Base-by-base conservation (phyloP, 148 eudicot species). In the Vaccinium vitisidaea region DNA sequence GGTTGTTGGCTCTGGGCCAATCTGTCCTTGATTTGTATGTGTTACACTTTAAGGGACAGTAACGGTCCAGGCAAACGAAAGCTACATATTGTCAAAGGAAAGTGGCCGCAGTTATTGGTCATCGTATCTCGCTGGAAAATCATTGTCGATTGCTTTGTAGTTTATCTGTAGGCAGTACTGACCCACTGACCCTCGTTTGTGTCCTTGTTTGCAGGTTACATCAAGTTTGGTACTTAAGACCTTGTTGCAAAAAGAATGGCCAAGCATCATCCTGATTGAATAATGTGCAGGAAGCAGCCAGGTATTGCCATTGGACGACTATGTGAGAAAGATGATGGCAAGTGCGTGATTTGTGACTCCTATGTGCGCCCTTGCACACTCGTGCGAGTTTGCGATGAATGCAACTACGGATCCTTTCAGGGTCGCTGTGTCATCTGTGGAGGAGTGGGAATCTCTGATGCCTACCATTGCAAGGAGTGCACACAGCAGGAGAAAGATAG, bases 401-500 rank as follows among this genome's bases (percentile, higher is more conserved):
- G 93, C 92, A 92, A 91, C 81, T 92, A 92, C 8, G 93, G 94
- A 32, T 92, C 94, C 19, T 92, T 92, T 80, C 91, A 91, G 79
- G 93, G 96, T 55, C 87, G 93, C 8, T 93, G 96, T 83, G 94
- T 91, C 52, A 90, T 93, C 77, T 93, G 93, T 83, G 96, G 96
- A 71, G 96, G 94, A 16, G 92, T 92, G 48, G 96, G 96, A 46
- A 93, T 93, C 69, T 93, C 96, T 19, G 96, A 93, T 86, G 96
- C 96, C 55, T 93, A 93, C 82, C 91, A 91, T 83, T 92, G 96
- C 91, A 93, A 93, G 77, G 96, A 93, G 83, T 91, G 96, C 84
- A 93, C 96, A 19, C 96, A 92, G 86, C 93, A 92, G 88, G 96
- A 93, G 92, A 93, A 93, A 87, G 96, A 93, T 67, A 87, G 96